Conservation (phyloP, 257 asterid species). For the Forsythia viridissima region DNA sequence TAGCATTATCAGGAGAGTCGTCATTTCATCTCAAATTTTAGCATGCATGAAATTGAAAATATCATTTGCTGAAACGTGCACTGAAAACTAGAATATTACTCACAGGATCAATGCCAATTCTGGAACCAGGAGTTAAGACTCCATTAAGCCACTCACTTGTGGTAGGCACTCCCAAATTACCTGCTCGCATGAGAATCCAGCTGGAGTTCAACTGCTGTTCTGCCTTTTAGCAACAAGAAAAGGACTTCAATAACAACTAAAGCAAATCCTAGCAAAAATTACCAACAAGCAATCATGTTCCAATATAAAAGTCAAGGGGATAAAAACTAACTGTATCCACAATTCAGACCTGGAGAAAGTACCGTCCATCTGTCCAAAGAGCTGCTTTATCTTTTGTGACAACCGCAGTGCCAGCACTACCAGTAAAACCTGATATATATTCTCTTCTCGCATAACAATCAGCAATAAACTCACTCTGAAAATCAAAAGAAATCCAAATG, state of each 20-base stretch:
- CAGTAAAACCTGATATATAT: slow-evolving; percentile 91
- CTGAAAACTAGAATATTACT: slow-evolving; percentile 43
- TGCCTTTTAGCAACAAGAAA: slow-evolving; percentile 56
- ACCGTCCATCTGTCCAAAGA: slow-evolving; percentile 96
- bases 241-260: slow-evolving; percentile 11
- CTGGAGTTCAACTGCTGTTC: slow-evolving; percentile 78
- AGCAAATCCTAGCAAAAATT: slow-evolving; percentile 12
- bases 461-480: slow-evolving; percentile 93
- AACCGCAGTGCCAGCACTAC: slow-evolving; percentile 98
- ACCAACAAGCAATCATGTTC: neutral
- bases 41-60: neutral
- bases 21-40: neutral
- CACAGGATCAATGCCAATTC: slow-evolving; percentile 97
- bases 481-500: slow-evolving; percentile 17
- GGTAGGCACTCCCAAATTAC: slow-evolving; percentile 84
- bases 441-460: slow-evolving; percentile 91
- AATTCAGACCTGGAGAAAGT: slow-evolving; percentile 81
- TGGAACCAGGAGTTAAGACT: slow-evolving; percentile 80
- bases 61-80: slow-evolving; percentile 13
- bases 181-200: slow-evolving; percentile 95
- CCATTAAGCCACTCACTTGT: slow-evolving; percentile 86
- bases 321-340: slow-evolving; percentile 4
- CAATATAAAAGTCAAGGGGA: neutral
- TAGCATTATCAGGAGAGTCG: slow-evolving; percentile 10
- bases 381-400: slow-evolving; percentile 97